Percentiles rank a stretch among this genome's conserved stretches.
phyloP scores from a whole-genome alignment of 1,139 yeast genomes.

The Chernovozyma aurita region DNA sequence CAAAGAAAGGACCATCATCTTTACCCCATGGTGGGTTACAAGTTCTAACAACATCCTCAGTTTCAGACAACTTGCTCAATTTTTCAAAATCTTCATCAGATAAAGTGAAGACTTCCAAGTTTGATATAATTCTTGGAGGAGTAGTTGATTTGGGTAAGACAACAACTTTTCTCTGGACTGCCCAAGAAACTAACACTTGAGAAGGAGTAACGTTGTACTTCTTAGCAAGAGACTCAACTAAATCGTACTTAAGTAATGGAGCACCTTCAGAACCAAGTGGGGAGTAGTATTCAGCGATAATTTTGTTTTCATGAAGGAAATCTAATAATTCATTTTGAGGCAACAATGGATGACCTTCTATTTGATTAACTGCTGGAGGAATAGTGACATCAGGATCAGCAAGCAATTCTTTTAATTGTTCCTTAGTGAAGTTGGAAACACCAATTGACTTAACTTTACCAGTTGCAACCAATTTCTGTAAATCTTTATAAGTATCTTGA shows the following conservation, averaged over 20 bases:
- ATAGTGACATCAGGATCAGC: conserved; percentile 36
- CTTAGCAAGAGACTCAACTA: conserved; percentile 37
- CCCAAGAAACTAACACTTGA: conserved; percentile 50
- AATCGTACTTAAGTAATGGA: conserved; percentile 43
- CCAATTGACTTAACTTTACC: conserved; percentile 61
- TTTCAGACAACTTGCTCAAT: conserved; percentile 26
- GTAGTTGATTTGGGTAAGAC: conserved; percentile 54
- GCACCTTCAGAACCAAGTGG: conserved; percentile 57
- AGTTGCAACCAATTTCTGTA: conserved; percentile 57
- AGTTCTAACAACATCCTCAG: conserved; percentile 28
- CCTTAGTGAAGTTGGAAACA: conserved; percentile 53
- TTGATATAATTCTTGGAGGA: conserved; percentile 29
- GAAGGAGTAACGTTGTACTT: conserved; percentile 42
- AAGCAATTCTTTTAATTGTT: conserved; percentile 42
- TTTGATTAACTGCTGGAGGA: conserved; percentile 51
- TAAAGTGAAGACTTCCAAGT: conserved; percentile 28
- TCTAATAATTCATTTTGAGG: conserved; percentile 48
- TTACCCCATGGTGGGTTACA: conserved; percentile 23
- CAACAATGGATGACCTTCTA: conserved; percentile 57
- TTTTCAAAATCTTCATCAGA: conserved; percentile 29
- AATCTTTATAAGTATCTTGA: conserved; percentile 63
- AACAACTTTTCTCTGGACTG: conserved; percentile 46
- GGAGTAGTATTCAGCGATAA: conserved; percentile 52
- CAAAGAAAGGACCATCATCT: not conserved
- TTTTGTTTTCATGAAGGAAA: conserved; percentile 40